Evolutionary conservation across 805 yeast genomes (phyloP).

Genomic region (Myxozyma mucilagina): DNA sequence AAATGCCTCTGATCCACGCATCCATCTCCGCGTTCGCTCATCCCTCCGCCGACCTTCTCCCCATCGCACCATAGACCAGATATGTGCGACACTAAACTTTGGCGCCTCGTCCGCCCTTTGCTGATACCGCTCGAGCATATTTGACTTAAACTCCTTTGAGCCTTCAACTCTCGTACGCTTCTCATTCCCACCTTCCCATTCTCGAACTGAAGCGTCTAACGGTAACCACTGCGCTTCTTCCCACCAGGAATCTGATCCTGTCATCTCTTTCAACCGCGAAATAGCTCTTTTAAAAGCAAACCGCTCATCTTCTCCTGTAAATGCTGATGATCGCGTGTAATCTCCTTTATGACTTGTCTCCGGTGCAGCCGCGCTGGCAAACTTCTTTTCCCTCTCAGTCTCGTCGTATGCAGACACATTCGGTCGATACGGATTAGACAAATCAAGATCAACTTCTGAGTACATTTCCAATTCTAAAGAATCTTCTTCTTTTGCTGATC

Average conservation of each 20-base stretch:
- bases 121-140: conserved; percentile 52
- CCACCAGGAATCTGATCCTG: conserved; percentile 56
- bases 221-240: conserved; percentile 56
- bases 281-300: conserved; percentile 74
- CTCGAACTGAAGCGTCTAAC: conserved; percentile 61
- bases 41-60: conserved; percentile 52
- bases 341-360: conserved; percentile 36
- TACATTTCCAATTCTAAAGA: conserved; percentile 66
- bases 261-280: conserved; percentile 62
- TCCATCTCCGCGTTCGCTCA: conserved; percentile 58
- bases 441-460: conserved; percentile 60
- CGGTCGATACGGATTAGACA: conserved; percentile 67
- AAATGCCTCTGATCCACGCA: conserved; percentile 42
- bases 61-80: conserved; percentile 73
- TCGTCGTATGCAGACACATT: conserved; percentile 64
- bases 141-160: conserved; percentile 38
- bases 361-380: conserved; percentile 8
- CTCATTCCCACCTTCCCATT: conserved; percentile 21
- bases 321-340: conserved; percentile 53
- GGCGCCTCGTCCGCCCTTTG: conserved; percentile 43
- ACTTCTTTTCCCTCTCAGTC: conserved; percentile 32
- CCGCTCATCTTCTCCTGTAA: conserved; percentile 76
- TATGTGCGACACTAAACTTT: conserved; percentile 51
- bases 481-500: conserved; percentile 34
- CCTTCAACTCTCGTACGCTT: conserved; percentile 13